Base-by-base conservation (phyloP, 805 yeast genomes). In the Aciculoconidium aculeatum region DNA sequence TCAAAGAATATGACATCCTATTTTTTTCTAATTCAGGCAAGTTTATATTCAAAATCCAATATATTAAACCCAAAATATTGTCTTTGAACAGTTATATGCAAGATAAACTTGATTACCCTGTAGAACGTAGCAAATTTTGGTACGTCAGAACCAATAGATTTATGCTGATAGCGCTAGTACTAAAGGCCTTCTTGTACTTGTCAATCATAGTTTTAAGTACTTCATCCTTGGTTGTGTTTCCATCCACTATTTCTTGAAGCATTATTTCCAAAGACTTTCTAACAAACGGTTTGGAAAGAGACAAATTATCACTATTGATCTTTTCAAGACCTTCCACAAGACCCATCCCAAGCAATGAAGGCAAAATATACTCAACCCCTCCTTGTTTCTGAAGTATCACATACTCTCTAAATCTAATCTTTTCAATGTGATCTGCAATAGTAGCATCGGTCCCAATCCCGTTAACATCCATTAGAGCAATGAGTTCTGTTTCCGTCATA, bases 401-500 rank as follows among this genome's bases (percentile, higher is more conserved):
- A 45, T 88, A 94, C 11, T 76, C 75, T 30, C 98, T 58, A 7
- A 54, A 53, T 16, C 71, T 58, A 23, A 92, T 77, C 48, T 83
- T 88, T 34, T 82, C 87, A 21, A 92, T 92, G 55, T 92, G 99
- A 23, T 92, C 98, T 0, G 97, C 98, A 55, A 92, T 94, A 0
- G 99, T 92, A 1, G 99, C 99, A 61, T 92, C 99, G 0, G 99
- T 92, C 3, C 99, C 99, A 25, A 92, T 92, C 0, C 97, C 97
- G 53, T 92, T 92, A 7, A 77, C 83, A 60, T 94, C 97, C 99
- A 92, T 92, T 26, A 92, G 60, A 7, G 85, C 80, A 56, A 92
- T 86, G 13, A 92, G 65, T 49, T 90, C 98, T 0, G 95, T 70
- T 53, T 92, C 99, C 0, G 97, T 90, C 67, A 92, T 70, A 30